Base-by-base conservation (phyloP, 169 alveolate species). In the Plasmodium gonderi region DNA sequence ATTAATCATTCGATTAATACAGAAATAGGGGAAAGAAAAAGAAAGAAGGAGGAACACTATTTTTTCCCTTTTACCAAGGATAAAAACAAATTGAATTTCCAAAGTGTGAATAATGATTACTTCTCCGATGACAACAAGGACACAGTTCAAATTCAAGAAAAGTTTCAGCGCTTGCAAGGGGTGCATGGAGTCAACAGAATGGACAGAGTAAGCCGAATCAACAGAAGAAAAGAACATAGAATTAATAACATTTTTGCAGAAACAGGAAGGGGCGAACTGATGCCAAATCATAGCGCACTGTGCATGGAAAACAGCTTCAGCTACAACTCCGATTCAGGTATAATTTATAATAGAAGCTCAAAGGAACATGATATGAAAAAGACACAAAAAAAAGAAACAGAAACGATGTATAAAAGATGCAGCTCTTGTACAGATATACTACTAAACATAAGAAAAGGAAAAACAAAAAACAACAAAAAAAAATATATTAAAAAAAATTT, bases 401-500 rank as follows among this genome's bases (percentile, higher is more conserved):
- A 23, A 3, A 23, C 42, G 14, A 81, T 49, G 33, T 44, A 38
- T 31, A 74, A 83, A 54, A 47, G 83, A 40, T 83, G 85, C 40
- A 49, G 17, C 20, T 83, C 92, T 23, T 83, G 85, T 26, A 74
- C 75, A 29, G 85, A 72, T 54, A 47, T 83, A n/a, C 40, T 33
- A 49, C 26, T 83, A 44, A 72, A 31, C 33, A 42, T 81, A 44
- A 67, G 33, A 49, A 69, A 72, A 83, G 79, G 45, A 17, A 83
- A 83, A 33, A 83, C n/a, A 11, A 14, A 72, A 49, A 33, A 72
- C 20, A 72, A 47, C 14, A 72, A 83, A 31, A 51, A 47, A 69
- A 72, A 69, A 45, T 14, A 83, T 72, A 65, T 67, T 49, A 11
- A 65, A 12, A 72, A 69, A 14, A 14, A 29, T 14, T 31, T 83